Conservation (phyloP, 805 yeast genomes). For the Wickerhamiella musiphila region DNA sequence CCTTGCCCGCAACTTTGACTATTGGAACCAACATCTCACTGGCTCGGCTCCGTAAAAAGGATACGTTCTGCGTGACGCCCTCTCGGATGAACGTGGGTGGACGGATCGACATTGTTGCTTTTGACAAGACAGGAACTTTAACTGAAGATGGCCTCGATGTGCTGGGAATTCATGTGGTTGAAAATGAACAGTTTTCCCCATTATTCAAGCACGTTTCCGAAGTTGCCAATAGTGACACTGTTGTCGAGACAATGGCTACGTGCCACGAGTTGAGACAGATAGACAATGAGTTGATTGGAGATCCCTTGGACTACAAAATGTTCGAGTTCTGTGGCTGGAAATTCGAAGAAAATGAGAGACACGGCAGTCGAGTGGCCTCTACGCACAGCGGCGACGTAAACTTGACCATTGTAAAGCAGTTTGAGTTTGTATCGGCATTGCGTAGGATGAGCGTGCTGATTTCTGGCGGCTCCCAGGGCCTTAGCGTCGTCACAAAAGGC, state of each 20-base stretch:
- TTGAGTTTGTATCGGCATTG: slow-evolving; percentile 69
- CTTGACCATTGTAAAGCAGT: slow-evolving; percentile 35
- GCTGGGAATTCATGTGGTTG: slow-evolving; percentile 35
- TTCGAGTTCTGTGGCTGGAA: slow-evolving; percentile 75
- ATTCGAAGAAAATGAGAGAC: slow-evolving; percentile 42
- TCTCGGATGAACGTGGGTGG: slow-evolving; percentile 94
- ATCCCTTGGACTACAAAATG: slow-evolving; percentile 87
- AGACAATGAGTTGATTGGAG: slow-evolving; percentile 73
- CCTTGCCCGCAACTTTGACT: slow-evolving; percentile 90
- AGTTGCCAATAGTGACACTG: slow-evolving; percentile 7
- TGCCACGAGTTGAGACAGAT: slow-evolving; percentile 78
- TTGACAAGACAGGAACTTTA: slow-evolving; percentile 93
- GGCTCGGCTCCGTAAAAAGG: slow-evolving; percentile 45
- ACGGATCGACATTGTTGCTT: slow-evolving; percentile 73
- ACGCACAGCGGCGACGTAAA: slow-evolving; percentile 3
- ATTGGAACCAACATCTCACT: slow-evolving; percentile 93
- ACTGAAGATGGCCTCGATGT: slow-evolving; percentile 95
- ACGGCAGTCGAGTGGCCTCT: slow-evolving; percentile 6
- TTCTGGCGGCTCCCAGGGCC: slow-evolving; percentile 23
- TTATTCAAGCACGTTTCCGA: slow-evolving; percentile 6
- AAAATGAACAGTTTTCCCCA: slow-evolving; percentile 13
- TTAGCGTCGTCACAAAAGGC: slow-evolving; percentile 64
- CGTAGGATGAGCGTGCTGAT: slow-evolving; percentile 84
- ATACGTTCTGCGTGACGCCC: slow-evolving; percentile 83
- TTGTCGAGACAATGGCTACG: slow-evolving; percentile 31